A percentile compares a stretch with the other conserved stretches of the same genome.
Evolutionary conservation across 768 basidiomycete species (phyloP).

Genomic region (Pluteus cervinus): DNA sequence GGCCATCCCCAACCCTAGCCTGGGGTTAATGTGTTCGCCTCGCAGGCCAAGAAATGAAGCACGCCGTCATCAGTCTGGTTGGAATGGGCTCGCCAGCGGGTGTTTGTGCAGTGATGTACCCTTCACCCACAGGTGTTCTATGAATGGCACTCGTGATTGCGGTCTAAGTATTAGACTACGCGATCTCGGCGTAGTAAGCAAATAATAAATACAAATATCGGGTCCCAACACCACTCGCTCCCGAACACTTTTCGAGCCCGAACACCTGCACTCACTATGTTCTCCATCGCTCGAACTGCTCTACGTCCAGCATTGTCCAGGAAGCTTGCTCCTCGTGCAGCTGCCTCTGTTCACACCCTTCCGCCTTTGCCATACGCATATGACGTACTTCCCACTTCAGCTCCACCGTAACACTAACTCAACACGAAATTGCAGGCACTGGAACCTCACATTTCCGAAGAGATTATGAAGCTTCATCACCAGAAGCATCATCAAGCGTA

Average conservation of each 20-base stretch:
- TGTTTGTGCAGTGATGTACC: not conserved
- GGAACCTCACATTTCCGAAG: constrained; percentile 84
- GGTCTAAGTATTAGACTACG: not conserved
- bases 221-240: not conserved
- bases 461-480: constrained; percentile 95
- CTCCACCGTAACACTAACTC: not conserved
- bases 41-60: not conserved
- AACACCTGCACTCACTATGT: constrained; percentile 37
- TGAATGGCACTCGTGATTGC: not conserved
- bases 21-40: not conserved
- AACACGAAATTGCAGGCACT: constrained; percentile 49
- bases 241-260: no score
- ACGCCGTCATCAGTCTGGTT: no score
- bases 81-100: no score
- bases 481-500: constrained; percentile 90
- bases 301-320: constrained; percentile 25
- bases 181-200: not conserved
- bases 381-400: constrained; percentile 40
- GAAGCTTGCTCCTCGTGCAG: constrained; percentile 24
- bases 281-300: constrained; percentile 38
- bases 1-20: not conserved
- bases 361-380: constrained; percentile 78
- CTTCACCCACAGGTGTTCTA: not conserved
- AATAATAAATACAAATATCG: not conserved
- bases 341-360: constrained; percentile 61